Evolutionary conservation across 2,329 filamentous ascomycete genomes (phyloP), one percentile per base, ranked within the genome.

Genomic region (Epichloe sibirici): DNA sequence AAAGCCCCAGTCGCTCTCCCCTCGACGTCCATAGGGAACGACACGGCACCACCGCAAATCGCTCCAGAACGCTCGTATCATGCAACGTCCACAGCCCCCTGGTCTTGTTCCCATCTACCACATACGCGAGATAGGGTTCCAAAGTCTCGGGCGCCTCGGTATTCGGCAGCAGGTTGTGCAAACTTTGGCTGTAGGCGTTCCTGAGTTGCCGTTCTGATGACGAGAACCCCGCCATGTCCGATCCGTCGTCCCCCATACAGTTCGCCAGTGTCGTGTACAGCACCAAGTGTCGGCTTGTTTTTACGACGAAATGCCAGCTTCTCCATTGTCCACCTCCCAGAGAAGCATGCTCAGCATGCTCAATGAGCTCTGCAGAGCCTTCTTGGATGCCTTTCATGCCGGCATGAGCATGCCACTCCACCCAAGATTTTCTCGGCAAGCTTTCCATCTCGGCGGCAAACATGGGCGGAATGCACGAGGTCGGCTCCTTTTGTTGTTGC

Each of bases 361-460:
- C 53, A 11, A 58, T 43, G 45, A 65, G 56, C 53, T 65, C 62
- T 35, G 61, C 61, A 4, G 58, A 61, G 13, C 60, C 53, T 47
- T 66, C 61, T 4, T 58, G 55, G 4, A 71, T 55, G 25, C 57
- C 53, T 9, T 66, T 65, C 6, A 86, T 66, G 0, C 88, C 86
- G 3, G 80, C 63, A 53, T 85, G 78, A 1, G 76, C 83, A 59
- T 88, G 85, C 90, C 91, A 98, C 71, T 98, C 93, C 11, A 96
- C 80, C 39, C 75, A 74, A 31, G 85, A 85, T 15, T 72, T 74
- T 21, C 88, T 79, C 1, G 93, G 93, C 12, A 98, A 74, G 57
- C 83, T 79, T 44, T 83, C 77, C 1, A 96, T 86, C 62, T 93
- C 82, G 1, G 82, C 84, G 0, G 85, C 78, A 63, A 93, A 85